Percentiles rank a stretch among this genome's conserved stretches.
These are phyloP conservation scores for Emydomyces testavorans DNA, from an alignment of 2,329 filamentous ascomycete genomes.

Conservation along the genomic window DNA sequence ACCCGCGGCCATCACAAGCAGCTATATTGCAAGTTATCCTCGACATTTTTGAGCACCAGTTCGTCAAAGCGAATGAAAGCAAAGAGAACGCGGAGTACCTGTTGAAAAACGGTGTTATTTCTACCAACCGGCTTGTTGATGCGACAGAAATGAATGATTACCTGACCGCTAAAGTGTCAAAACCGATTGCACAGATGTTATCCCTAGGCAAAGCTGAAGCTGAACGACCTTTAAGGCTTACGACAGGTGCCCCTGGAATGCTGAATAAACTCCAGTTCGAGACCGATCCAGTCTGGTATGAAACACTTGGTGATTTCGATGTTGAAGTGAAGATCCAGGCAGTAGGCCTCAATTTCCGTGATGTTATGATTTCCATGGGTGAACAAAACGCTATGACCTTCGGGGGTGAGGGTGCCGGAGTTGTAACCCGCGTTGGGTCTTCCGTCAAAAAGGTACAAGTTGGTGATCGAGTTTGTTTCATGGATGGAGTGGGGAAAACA, in stretches of 20 bases:
- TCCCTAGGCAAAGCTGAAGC: slow-evolving; percentile 11
- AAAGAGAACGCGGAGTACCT: slow-evolving; percentile 20
- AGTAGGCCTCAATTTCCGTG: slow-evolving; percentile 19
- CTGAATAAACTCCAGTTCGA: slow-evolving; percentile 19
- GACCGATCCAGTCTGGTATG: slow-evolving; percentile 15
- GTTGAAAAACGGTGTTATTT: slow-evolving; percentile 16
- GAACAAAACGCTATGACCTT: slow-evolving; percentile 14
- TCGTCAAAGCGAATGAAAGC: slow-evolving; percentile 10
- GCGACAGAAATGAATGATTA: slow-evolving; percentile 17
- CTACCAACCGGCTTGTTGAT: slow-evolving; percentile 20
- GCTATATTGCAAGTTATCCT: slow-evolving; percentile 11
- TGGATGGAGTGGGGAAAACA: slow-evolving; percentile 1
- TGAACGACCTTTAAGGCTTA: slow-evolving; percentile 16
- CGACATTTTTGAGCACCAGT: slow-evolving; percentile 18
- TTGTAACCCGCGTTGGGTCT: slow-evolving; percentile 14
- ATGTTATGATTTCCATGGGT: slow-evolving; percentile 16
- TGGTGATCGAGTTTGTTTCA: neutral
- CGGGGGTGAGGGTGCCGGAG: slow-evolving; percentile 13
- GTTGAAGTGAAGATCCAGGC: slow-evolving; percentile 21
- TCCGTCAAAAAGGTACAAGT: slow-evolving; percentile 17
- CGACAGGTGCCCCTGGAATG: slow-evolving; percentile 16
- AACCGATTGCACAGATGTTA: slow-evolving; percentile 15
- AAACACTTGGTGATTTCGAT: slow-evolving; percentile 16
- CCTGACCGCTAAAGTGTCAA: slow-evolving; percentile 15
- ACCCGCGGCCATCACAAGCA: slow-evolving; percentile 9